Evolutionary conservation across 192 early-diverging fungal species (phyloP).

Genomic region (Coemansia reversa): DNA sequence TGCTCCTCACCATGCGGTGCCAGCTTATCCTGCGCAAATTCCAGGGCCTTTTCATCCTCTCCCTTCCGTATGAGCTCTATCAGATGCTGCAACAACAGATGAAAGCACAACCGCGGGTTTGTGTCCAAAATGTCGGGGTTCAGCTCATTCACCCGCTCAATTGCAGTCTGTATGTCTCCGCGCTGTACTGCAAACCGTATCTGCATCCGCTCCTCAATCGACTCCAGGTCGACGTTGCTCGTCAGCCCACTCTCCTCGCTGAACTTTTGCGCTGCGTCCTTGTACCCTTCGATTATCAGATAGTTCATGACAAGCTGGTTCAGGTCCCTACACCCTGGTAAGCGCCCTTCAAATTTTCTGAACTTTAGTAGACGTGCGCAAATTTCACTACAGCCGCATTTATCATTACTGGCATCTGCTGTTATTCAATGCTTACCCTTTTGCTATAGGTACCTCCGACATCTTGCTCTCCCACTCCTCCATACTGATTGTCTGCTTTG

Average conservation of each 20-base stretch:
- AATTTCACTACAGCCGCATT: not conserved
- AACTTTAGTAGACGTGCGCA: not conserved
- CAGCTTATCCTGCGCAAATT: conserved; percentile 97
- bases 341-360: not conserved
- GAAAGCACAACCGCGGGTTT: conserved; percentile 92
- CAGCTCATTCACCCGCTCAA: conserved; percentile 96
- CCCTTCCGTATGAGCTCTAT: conserved; percentile 93
- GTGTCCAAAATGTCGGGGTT: conserved; percentile 98
- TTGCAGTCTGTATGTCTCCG: conserved; percentile 89
- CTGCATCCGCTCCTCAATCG: conserved; percentile 93
- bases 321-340: conserved; percentile 66
- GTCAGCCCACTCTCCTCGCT: conserved; percentile 80
- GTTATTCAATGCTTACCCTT: conserved; percentile 58
- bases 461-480: conserved; percentile 87
- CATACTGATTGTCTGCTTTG: conserved; percentile 62
- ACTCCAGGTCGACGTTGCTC: conserved; percentile 77
- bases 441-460: conserved; percentile 79
- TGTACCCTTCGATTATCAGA: conserved; percentile 97
- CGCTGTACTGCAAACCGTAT: conserved; percentile 90
- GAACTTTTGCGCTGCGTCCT: conserved; percentile 97
- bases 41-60: conserved; percentile 76
- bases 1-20: conserved; percentile 96
- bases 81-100: conserved; percentile 93
- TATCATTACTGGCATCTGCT: not conserved
- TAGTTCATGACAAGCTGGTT: conserved; percentile 99